Conservation (phyloP, 106 monocot species). For the Allium fistulosum region DNA sequence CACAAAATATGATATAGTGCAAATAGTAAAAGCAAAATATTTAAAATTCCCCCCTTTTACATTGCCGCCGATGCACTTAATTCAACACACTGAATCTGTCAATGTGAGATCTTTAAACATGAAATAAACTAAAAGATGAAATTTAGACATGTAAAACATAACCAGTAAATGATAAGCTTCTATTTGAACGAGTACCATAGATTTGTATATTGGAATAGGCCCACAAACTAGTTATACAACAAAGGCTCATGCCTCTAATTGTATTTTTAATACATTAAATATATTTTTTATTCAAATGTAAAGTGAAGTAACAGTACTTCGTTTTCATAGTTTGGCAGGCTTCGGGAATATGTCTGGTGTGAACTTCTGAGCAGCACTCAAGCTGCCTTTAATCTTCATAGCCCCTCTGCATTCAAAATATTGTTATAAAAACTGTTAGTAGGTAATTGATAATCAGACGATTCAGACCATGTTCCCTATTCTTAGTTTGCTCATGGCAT, state of each 20-base stretch:
- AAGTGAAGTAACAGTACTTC: neutral
- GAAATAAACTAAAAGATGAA: too few species aligned
- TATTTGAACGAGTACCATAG: too few species aligned
- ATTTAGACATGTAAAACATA: too few species aligned
- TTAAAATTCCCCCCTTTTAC: too few species aligned
- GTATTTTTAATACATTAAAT: neutral
- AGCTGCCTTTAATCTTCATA: constrained; percentile 94
- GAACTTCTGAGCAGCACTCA: constrained; percentile 92
- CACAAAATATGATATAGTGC: too few species aligned
- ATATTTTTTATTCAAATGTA: constrained; percentile 5
- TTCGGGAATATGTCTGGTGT: constrained; percentile 98
- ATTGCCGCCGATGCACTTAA: too few species aligned
- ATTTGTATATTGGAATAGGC: too few species aligned
- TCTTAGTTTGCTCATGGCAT: neutral
- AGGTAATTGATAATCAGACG: neutral
- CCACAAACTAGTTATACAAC: neutral
- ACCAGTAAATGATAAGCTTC: too few species aligned
- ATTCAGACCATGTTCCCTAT: neutral
- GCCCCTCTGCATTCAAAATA: constrained; percentile 48
- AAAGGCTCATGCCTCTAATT: neutral
- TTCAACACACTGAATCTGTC: too few species aligned
- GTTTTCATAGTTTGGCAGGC: constrained; percentile 44
- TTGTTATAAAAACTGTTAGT: neutral
- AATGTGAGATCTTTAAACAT: too few species aligned
- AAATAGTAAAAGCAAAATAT: too few species aligned